Percentiles rank a stretch among this genome's conserved stretches.
Conservation (phyloP, 306 rosid genomes). For the Vicia villosa region DNA sequence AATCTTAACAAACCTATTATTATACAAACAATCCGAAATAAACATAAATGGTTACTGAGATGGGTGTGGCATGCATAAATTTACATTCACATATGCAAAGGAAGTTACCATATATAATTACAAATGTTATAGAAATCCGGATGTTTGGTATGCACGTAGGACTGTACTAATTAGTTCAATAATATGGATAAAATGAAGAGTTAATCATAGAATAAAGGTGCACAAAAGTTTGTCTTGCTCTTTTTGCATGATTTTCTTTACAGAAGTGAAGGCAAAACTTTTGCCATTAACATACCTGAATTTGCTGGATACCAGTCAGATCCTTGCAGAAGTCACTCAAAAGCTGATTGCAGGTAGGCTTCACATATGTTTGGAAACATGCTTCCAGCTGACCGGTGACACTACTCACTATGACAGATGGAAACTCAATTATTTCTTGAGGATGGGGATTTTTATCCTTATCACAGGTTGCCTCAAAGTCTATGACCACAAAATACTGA, state of each 20-base stretch:
- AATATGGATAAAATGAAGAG: neutral
- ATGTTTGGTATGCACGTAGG: conserved; percentile 10
- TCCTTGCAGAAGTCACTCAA: conserved; percentile 92
- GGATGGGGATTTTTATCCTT: conserved; percentile 88
- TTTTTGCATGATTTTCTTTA: conserved; percentile 20
- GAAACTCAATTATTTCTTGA: conserved; percentile 94
- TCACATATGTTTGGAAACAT: conserved; percentile 89
- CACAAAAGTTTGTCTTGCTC: conserved; percentile 8
- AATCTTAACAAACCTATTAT: conserved; percentile 10
- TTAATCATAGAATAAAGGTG: conserved; percentile 8
- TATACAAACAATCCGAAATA: conserved; percentile 3
- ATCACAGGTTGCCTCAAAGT: conserved; percentile 95
- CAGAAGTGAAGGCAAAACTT: conserved; percentile 23
- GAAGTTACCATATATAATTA: conserved; percentile 3
- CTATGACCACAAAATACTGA: conserved; percentile 95
- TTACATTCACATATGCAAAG: conserved; percentile 1
- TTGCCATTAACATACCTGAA: conserved; percentile 68
- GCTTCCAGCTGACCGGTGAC: conserved; percentile 92
- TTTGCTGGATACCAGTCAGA: conserved; percentile 93
- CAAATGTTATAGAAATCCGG: conserved; percentile 22
- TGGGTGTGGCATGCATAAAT: neutral
- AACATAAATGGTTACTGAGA: conserved; percentile 22
- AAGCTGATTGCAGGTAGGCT: conserved; percentile 82
- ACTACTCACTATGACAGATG: conserved; percentile 92
- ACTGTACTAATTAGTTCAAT: conserved; percentile 9